Percentiles rank a stretch among this genome's conserved stretches.
These are phyloP conservation scores for Paecilomyces formosus DNA, from an alignment of 2,329 filamentous ascomycete species.

Conservation along the genomic window DNA sequence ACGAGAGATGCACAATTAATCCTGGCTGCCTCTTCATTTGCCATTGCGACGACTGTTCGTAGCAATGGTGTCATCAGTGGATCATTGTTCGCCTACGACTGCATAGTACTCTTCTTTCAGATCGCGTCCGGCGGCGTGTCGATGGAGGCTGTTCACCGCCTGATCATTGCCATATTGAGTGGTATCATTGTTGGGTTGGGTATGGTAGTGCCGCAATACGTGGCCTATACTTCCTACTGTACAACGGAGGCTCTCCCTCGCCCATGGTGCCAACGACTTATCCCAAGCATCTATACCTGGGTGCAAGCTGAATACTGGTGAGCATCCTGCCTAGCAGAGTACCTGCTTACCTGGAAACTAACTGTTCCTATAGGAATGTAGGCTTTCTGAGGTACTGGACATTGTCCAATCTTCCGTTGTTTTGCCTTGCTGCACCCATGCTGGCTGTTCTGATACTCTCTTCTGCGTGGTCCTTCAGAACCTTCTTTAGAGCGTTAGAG, in stretches of 20 bases:
- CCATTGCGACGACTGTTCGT: slow-evolving; percentile 64
- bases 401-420: slow-evolving; percentile 74
- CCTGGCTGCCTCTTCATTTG: slow-evolving; percentile 61
- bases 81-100: slow-evolving; percentile 62
- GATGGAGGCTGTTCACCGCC: slow-evolving; percentile 40
- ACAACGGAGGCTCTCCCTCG: slow-evolving; percentile 32
- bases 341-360: background rate
- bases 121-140: slow-evolving; percentile 32
- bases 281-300: slow-evolving; percentile 86
- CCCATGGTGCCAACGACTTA: slow-evolving; percentile 65
- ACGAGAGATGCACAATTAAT: slow-evolving; percentile 47
- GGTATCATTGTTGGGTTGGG: slow-evolving; percentile 63
- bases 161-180: slow-evolving; percentile 55
- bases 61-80: slow-evolving; percentile 85
- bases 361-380: slow-evolving; percentile 57
- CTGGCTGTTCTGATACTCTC: slow-evolving; percentile 61
- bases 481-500: background rate
- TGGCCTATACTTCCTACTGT: slow-evolving; percentile 71
- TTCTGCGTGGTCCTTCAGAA: slow-evolving; percentile 38
- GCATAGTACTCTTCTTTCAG: slow-evolving; percentile 34
- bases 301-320: slow-evolving; percentile 90
- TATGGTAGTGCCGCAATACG: slow-evolving; percentile 61
- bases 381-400: slow-evolving; percentile 92
- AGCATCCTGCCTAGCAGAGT: slow-evolving; percentile 19
- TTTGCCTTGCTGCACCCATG: slow-evolving; percentile 74